Percentiles rank a stretch among this genome's conserved stretches.
phyloP scores from a whole-genome alignment of 495 filamentous ascomycete genomes.

The Cercophora sp. region DNA sequence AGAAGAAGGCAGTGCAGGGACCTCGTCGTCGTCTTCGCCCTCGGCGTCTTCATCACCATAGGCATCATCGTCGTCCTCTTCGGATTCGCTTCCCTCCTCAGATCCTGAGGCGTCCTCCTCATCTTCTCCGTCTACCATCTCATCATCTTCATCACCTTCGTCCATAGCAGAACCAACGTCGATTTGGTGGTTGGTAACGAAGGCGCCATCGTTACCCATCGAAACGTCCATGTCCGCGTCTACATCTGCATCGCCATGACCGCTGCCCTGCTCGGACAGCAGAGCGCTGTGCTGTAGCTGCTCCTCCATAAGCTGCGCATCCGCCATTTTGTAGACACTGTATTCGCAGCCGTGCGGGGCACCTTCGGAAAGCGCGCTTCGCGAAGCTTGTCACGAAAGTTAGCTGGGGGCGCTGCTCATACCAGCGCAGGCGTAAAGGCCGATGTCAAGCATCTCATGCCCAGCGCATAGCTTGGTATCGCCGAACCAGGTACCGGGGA shows the following conservation, averaged over 20 bases:
- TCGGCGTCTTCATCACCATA: constrained; percentile 40
- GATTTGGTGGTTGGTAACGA: constrained; percentile 31
- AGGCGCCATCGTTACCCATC: constrained; percentile 34
- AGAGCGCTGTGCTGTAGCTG: constrained; percentile 47
- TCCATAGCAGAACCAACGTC: constrained; percentile 50
- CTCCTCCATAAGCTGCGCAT: constrained; percentile 48
- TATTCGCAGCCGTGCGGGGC: constrained; percentile 2
- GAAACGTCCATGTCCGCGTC: constrained; percentile 26
- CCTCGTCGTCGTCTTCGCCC: constrained; percentile 35
- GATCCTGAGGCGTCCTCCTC: constrained; percentile 29
- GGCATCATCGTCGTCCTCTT: constrained; percentile 38
- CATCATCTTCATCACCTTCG: constrained; percentile 49
- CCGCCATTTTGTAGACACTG: constrained; percentile 38
- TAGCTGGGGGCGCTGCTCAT: constrained; percentile 18
- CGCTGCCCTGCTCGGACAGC: constrained; percentile 40
- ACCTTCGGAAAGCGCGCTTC: not conserved
- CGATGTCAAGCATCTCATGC: constrained; percentile 16
- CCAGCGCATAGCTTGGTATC: constrained; percentile 10
- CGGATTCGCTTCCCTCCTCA: constrained; percentile 38
- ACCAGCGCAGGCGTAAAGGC: constrained; percentile 5
- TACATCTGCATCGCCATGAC: constrained; percentile 25
- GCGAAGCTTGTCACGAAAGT: constrained; percentile 21
- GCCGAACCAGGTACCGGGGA: not conserved
- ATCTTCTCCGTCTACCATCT: constrained; percentile 43
- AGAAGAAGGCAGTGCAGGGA: not conserved